Percentiles rank a stretch among this genome's conserved stretches.
Conservation (phyloP, 495 filamentous ascomycete genomes). For the Staphylotrichum longicolle region DNA sequence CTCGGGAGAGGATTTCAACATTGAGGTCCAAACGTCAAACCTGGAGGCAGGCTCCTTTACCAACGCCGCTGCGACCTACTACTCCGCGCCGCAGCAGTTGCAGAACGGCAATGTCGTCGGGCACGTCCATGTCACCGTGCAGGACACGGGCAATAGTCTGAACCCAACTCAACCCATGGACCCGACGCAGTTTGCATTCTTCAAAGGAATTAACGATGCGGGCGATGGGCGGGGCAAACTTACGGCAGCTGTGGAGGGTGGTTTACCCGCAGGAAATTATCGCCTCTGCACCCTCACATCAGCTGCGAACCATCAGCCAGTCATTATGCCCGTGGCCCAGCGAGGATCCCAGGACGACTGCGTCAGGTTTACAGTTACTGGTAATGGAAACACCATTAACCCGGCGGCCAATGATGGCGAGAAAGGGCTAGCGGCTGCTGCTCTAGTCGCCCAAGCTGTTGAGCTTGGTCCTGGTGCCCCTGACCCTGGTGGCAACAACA, state of each 20-base stretch:
- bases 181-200: conserved; percentile 34
- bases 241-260: conserved; percentile 23
- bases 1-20: conserved; percentile 48
- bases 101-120: conserved; percentile 48
- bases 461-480: conserved; percentile 25
- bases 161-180: conserved; percentile 43
- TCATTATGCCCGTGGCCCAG: conserved; percentile 35
- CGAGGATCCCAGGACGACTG: conserved; percentile 34
- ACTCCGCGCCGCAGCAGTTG: conserved; percentile 55
- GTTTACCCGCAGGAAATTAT: conserved; percentile 30
- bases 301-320: conserved; percentile 32
- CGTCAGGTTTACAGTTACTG: conserved; percentile 28
- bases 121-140: conserved; percentile 60
- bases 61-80: conserved; percentile 56
- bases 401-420: conserved; percentile 24
- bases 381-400: conserved; percentile 19
- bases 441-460: conserved; percentile 17
- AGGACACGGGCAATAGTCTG: conserved; percentile 45
- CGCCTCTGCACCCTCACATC: conserved; percentile 32
- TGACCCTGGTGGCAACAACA: conserved; percentile 5
- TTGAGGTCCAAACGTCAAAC: conserved; percentile 52
- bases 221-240: conserved; percentile 29
- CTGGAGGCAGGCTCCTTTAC: conserved; percentile 58
- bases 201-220: conserved; percentile 34
- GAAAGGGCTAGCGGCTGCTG: conserved; percentile 22